phyloP scores from a whole-genome alignment of 2,329 filamentous ascomycete species.

The Aspergillus vadensis region DNA sequence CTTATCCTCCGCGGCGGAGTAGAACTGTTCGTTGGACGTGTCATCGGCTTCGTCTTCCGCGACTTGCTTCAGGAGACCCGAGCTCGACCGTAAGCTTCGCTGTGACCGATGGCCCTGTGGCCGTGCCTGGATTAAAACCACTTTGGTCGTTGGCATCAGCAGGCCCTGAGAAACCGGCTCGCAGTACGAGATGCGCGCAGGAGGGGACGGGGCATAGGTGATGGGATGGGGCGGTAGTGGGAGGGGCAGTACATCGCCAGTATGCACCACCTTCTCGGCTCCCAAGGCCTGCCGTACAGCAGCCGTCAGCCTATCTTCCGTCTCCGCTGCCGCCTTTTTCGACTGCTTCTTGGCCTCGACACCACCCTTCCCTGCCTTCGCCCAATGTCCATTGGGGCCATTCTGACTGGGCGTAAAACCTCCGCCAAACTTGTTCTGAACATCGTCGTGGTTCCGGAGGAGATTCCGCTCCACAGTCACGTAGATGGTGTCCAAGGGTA shows the following conservation, averaged over 20 bases:
- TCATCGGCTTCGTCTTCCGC: constrained; percentile 69
- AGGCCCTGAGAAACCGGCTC: constrained; percentile 91
- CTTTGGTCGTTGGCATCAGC: constrained; percentile 73
- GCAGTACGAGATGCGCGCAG: constrained; percentile 86
- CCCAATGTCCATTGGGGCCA: constrained; percentile 44
- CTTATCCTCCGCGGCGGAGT: constrained; percentile 83
- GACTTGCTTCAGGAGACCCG: constrained; percentile 61
- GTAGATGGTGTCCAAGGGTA: constrained; percentile 81
- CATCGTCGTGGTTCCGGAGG: constrained; percentile 75
- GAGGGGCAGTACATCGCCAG: constrained; percentile 79
- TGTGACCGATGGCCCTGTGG: constrained; percentile 44
- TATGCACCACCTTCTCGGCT: constrained; percentile 74
- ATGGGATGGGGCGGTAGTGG: constrained; percentile 77
- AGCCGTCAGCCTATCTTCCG: constrained; percentile 61
- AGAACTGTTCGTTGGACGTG: constrained; percentile 87
- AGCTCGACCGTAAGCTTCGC: constrained; percentile 49
- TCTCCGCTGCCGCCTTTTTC: constrained; percentile 42
- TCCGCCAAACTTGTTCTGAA: constrained; percentile 78
- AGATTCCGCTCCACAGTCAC: constrained; percentile 82
- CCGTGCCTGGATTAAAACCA: constrained; percentile 68
- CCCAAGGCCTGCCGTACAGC: constrained; percentile 75
- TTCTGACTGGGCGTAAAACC: constrained; percentile 50
- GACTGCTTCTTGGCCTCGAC: constrained; percentile 35
- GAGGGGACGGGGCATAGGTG: constrained; percentile 79
- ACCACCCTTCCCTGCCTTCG: constrained; percentile 33